phyloP scores from a whole-genome alignment of 441 rosid species.

The Pelargonium cotyledonis region DNA sequence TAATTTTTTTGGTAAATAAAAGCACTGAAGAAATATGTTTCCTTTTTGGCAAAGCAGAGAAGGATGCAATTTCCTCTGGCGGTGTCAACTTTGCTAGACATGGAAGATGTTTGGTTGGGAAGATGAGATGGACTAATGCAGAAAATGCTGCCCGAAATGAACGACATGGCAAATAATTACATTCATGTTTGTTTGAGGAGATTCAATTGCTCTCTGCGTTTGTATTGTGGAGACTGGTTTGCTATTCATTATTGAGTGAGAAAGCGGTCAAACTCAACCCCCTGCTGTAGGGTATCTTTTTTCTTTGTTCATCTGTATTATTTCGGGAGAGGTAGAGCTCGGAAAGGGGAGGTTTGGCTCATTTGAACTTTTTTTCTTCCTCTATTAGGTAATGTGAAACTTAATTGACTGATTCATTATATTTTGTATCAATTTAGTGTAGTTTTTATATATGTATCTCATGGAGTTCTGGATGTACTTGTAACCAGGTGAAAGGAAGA shows the following conservation, averaged over 20 bases:
- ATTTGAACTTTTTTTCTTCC: neutral
- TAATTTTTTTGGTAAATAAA: conserved; percentile 22
- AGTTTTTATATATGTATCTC: neutral
- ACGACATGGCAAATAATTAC: conserved; percentile 25
- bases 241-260: conserved; percentile 44
- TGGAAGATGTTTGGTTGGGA: conserved; percentile 11
- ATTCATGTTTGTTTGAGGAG: conserved; percentile 22
- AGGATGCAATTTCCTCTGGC: conserved; percentile 17
- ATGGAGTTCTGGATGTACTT: neutral
- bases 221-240: conserved; percentile 11
- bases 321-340: neutral
- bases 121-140: conserved; percentile 5
- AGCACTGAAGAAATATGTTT: conserved; percentile 11
- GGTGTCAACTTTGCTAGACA: conserved; percentile 12
- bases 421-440: neutral
- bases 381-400: neutral
- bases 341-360: neutral
- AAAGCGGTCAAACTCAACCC: conserved; percentile 16
- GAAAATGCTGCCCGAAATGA: conserved; percentile 26
- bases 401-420: neutral
- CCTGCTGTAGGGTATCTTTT: conserved; percentile 13
- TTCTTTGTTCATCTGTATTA: neutral
- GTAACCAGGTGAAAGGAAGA: neutral
- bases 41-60: conserved; percentile 20
- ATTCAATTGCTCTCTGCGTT: conserved; percentile 17